A percentile compares a stretch with the other conserved stretches of the same genome.
Evolutionary conservation across 768 basidiomycete genomes (phyloP).

Genomic region (Chalciporus piperatus): DNA sequence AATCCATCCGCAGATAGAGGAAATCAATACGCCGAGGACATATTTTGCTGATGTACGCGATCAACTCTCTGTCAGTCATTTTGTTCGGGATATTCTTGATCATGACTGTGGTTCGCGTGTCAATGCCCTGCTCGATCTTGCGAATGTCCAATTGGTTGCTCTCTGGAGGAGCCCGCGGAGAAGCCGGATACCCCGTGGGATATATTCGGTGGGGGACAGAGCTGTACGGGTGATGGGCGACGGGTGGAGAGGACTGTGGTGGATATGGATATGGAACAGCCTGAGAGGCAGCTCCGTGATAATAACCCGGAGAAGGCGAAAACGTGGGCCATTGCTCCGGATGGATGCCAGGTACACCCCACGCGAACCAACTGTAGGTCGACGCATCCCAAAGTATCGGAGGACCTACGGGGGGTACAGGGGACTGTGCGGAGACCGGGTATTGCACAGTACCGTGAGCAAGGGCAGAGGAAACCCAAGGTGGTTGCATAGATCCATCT

Average conservation of each 20-base stretch:
- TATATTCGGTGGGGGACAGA: slow-evolving; percentile 18
- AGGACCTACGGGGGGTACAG: slow-evolving; percentile 27
- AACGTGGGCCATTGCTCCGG: slow-evolving; percentile 32
- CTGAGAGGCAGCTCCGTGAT: slow-evolving; percentile 23
- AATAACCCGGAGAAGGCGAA: slow-evolving; percentile 25
- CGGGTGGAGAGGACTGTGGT: slow-evolving; percentile 23
- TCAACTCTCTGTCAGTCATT: slow-evolving; percentile 74
- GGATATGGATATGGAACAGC: slow-evolving; percentile 28
- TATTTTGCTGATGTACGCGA: slow-evolving; percentile 64
- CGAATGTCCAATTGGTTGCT: slow-evolving; percentile 64
- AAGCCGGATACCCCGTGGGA: slow-evolving; percentile 23
- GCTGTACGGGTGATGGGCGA: slow-evolving; percentile 18
- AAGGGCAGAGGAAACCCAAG: slow-evolving; percentile 28
- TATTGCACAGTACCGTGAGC: slow-evolving; percentile 28
- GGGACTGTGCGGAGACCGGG: slow-evolving; percentile 26
- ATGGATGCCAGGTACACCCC: slow-evolving; percentile 24
- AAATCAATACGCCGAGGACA: slow-evolving; percentile 82
- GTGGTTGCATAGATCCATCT: slow-evolving; percentile 21
- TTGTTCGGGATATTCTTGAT: slow-evolving; percentile 94
- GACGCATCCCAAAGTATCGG: slow-evolving; percentile 30
- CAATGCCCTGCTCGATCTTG: slow-evolving; percentile 71
- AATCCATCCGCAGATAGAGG: slow-evolving; percentile 85
- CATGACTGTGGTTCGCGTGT: slow-evolving; percentile 85
- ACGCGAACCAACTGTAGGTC: slow-evolving; percentile 29
- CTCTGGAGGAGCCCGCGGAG: slow-evolving; percentile 33